Conservation (phyloP, 805 yeast species). For the Ogataea populi-albae region DNA sequence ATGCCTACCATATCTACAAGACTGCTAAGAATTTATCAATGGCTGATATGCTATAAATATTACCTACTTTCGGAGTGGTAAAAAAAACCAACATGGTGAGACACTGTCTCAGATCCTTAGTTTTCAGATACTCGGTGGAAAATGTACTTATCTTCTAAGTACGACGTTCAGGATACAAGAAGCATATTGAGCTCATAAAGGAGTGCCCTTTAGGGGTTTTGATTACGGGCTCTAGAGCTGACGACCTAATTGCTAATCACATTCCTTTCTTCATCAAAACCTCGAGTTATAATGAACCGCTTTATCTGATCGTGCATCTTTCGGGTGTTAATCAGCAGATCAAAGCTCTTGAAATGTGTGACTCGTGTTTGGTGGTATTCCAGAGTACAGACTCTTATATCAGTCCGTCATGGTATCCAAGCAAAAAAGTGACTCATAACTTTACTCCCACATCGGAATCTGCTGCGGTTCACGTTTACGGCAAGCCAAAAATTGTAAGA, state of each 20-base stretch:
- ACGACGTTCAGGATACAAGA: conserved; percentile 31
- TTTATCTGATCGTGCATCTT: conserved; percentile 48
- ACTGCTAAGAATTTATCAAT: too few species aligned
- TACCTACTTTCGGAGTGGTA: too few species aligned
- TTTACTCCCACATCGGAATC: conserved; percentile 73
- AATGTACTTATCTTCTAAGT: conserved; percentile 32
- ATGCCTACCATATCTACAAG: too few species aligned
- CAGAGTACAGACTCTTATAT: conserved; percentile 52
- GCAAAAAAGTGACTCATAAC: conserved; percentile 54
- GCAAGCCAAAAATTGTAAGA: conserved; percentile 42
- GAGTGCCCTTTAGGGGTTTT: conserved; percentile 53
- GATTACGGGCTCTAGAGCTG: conserved; percentile 36
- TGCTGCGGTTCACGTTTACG: conserved; percentile 54
- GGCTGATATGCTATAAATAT: too few species aligned
- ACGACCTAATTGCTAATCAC: conserved; percentile 50
- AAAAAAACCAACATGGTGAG: too few species aligned
- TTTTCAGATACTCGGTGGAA: too few species aligned
- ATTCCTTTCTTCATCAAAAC: conserved; percentile 49
- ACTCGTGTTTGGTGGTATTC: conserved; percentile 49
- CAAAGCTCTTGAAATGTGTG: conserved; percentile 36
- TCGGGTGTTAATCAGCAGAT: conserved; percentile 52
- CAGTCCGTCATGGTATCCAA: conserved; percentile 57
- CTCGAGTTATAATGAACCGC: conserved; percentile 19
- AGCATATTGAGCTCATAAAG: conserved; percentile 41
- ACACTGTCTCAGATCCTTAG: too few species aligned